Conservation (phyloP, 1,284 basidiomycete species). For the Ustilago tritici region DNA sequence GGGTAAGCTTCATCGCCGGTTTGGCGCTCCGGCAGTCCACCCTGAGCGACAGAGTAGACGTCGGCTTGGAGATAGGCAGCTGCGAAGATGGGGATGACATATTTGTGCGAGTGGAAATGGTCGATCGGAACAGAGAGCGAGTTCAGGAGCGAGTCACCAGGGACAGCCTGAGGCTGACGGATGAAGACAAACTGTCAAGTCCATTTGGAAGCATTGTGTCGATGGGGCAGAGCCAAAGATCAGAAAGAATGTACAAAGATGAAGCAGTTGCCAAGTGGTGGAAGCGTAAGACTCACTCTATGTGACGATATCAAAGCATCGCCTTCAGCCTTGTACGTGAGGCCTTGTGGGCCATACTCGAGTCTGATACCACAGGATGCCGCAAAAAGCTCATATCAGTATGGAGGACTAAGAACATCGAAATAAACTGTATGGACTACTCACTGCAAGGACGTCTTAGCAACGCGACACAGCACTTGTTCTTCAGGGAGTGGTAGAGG, state of each 20-base stretch:
- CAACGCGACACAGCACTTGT: constrained; percentile 36
- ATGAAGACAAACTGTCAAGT: constrained; percentile 51
- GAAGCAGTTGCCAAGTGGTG: background rate
- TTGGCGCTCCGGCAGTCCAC: constrained; percentile 54
- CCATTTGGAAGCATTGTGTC: background rate
- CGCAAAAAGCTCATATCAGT: background rate
- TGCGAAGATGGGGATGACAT: constrained; percentile 59
- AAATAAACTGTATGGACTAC: constrained; percentile 3
- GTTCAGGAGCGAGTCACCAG: constrained; percentile 22
- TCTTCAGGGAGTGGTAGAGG: constrained; percentile 59
- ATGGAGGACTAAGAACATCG: background rate
- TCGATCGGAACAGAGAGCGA: constrained; percentile 55
- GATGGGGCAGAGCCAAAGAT: background rate
- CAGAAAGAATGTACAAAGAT: background rate
- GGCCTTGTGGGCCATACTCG: constrained; percentile 22
- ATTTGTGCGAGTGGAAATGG: constrained; percentile 49
- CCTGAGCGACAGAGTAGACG: constrained; percentile 52
- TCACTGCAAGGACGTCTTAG: constrained; percentile 45
- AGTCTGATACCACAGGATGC: constrained; percentile 17
- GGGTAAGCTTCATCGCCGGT: constrained; percentile 27
- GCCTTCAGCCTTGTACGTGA: constrained; percentile 53
- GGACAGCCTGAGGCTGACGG: constrained; percentile 31
- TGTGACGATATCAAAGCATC: constrained; percentile 52
- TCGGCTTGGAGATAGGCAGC: constrained; percentile 57
- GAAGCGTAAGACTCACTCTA: constrained; percentile 33